Conservation (phyloP, 108 stramenopile species). For the Skeletonema potamos region DNA sequence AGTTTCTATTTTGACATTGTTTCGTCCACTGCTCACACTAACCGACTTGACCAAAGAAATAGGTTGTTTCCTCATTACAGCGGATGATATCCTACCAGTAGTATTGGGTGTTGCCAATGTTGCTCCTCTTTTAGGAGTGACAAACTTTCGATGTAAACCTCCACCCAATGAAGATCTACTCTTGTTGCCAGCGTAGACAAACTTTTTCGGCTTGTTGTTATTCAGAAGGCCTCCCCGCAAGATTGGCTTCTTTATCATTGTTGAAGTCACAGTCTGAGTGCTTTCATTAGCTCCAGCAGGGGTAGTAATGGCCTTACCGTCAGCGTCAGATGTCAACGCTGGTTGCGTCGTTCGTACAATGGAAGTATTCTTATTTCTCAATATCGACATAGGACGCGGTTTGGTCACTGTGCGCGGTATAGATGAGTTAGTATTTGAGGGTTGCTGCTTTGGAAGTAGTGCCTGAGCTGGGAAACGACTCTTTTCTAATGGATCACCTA, state of each 20-base stretch:
- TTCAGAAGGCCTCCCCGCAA: conserved; percentile 18
- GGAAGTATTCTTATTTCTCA: conserved; percentile 13
- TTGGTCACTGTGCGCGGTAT: background rate
- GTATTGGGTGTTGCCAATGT: background rate
- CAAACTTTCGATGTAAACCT: conserved; percentile 24
- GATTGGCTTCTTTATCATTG: background rate
- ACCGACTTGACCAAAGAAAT: background rate
- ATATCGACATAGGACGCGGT: conserved; percentile 4
- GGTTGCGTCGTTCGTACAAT: background rate
- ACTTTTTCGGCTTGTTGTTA: conserved; percentile 34
- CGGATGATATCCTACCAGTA: background rate
- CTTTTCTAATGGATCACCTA: conserved; percentile 44
- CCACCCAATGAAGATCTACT: conserved; percentile 1
- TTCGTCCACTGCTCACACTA: background rate
- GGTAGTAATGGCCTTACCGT: background rate
- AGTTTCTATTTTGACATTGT: conserved; percentile 15
- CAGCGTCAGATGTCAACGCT: background rate
- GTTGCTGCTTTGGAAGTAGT: background rate
- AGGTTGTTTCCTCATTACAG: background rate
- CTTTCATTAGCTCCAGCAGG: background rate
- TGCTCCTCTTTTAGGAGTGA: conserved; percentile 34
- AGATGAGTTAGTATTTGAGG: background rate
- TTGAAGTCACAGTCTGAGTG: background rate
- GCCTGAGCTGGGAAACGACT: conserved; percentile 2
- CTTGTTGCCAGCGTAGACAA: conserved; percentile 15